Percentiles rank a stretch among this genome's conserved stretches.
These are phyloP conservation scores for Irpex sp. DNA, from an alignment of 1,284 basidiomycete genomes.

Conservation along the genomic window DNA sequence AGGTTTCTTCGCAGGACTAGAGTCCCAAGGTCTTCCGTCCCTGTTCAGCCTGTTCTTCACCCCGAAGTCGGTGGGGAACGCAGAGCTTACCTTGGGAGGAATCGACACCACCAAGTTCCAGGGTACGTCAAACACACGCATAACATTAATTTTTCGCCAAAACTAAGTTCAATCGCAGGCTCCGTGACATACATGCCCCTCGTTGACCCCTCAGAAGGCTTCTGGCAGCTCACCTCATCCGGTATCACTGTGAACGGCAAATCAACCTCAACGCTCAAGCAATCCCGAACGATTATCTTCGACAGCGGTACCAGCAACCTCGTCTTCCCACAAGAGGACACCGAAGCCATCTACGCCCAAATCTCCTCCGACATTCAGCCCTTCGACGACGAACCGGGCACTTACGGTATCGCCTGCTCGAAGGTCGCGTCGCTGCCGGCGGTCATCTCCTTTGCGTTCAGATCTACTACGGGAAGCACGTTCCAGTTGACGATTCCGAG, in stretches of 20 bases:
- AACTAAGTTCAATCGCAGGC: background rate
- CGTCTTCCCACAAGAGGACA: slow-evolving; percentile 41
- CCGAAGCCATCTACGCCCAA: slow-evolving; percentile 51
- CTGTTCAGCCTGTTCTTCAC: slow-evolving; percentile 53
- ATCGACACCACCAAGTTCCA: slow-evolving; percentile 49
- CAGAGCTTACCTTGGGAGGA: slow-evolving; percentile 52
- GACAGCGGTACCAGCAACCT: slow-evolving; percentile 57
- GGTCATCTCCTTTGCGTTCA: slow-evolving; percentile 48
- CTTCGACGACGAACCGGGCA: slow-evolving; percentile 45
- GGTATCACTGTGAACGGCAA: slow-evolving; percentile 49
- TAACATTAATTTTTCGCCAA: no score
- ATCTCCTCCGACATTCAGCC: slow-evolving; percentile 54
- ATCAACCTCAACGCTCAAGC: slow-evolving; percentile 39
- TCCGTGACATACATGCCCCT: background rate
- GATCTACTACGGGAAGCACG: slow-evolving; percentile 37
- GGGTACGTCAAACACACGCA: slow-evolving; percentile 21
- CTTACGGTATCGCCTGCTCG: slow-evolving; percentile 51
- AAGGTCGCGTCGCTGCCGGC: slow-evolving; percentile 43
- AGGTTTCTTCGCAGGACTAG: slow-evolving; percentile 46
- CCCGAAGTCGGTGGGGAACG: slow-evolving; percentile 43
- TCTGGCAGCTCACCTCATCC: slow-evolving; percentile 47
- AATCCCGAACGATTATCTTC: slow-evolving; percentile 44
- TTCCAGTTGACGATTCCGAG: slow-evolving; percentile 57
- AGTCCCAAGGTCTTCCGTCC: slow-evolving; percentile 44
- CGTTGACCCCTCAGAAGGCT: slow-evolving; percentile 24